Percentiles rank a stretch among this genome's conserved stretches.
Conservation (phyloP, 148 eudicot genomes). For the Fagopyrum tataricum region DNA sequence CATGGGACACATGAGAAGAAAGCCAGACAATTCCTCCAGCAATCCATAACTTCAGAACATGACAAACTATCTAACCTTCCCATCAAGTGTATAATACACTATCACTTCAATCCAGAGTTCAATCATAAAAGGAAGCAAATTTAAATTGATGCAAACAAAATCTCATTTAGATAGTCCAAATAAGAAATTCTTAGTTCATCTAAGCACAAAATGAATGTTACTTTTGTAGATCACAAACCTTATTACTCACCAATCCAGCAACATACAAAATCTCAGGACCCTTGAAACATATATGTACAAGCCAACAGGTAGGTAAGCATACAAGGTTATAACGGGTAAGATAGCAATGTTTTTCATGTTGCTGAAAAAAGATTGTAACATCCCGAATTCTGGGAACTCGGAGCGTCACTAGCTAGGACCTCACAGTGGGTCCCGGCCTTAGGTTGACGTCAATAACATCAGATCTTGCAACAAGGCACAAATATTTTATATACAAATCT, state of each 20-base stretch:
- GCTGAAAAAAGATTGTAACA: too few species aligned
- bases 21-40: background rate
- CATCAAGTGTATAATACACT: background rate
- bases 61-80: background rate
- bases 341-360: too few species aligned
- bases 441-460: background rate
- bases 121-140: background rate
- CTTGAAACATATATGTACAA: slow-evolving; percentile 83
- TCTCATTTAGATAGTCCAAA: background rate
- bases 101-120: background rate
- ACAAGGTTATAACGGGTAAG: background rate
- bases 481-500: too few species aligned
- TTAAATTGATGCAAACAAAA: background rate
- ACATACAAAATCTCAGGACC: slow-evolving; percentile 97
- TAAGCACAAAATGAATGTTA: background rate
- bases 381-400: too few species aligned
- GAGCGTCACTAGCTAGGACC: too few species aligned
- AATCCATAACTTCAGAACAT: background rate
- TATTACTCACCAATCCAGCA: slow-evolving; percentile 96
- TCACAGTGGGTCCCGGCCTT: too few species aligned
- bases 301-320: background rate
- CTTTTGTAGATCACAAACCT: slow-evolving; percentile 37
- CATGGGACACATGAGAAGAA: background rate
- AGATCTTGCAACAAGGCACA: too few species aligned
- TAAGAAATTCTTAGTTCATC: background rate